Evolutionary conservation across 768 basidiomycete species (phyloP), one percentile per base, ranked within the genome.

Genomic region (Macrolepiota fuliginosa): DNA sequence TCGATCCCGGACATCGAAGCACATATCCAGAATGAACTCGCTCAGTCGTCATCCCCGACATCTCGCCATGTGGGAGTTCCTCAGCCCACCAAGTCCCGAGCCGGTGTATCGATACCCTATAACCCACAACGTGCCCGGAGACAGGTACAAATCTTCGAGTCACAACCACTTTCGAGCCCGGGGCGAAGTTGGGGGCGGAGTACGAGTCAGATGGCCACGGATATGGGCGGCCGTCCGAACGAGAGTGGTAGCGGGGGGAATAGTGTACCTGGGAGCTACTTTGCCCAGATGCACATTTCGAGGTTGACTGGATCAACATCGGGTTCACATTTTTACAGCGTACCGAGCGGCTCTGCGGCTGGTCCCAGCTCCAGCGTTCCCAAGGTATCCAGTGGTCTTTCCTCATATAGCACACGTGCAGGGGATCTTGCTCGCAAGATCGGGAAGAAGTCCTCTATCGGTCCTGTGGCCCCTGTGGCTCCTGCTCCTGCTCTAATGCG

Each of bases 21-120:
- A 4, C 89, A 91, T 68, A 92, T 93, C 58, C 76, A 82, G 64
- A 79, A 79, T 27, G 89, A 92, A 71, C 81, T 92, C 19, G 82
- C 84, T 2, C 74, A 76, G 39, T 90, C 88, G 2, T 87, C 88
- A 5, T 81, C 84, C 17, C 90, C 90, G 19, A 89, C 88, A 9
- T 91, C 90, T 24, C 87, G 89, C 66, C 86, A 90, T 47, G 91
- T 96, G 19, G 90, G 88, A 32, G 85, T 96, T 0, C 93, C 94
- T 7, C 76, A 82, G 29, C 86, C 87, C 15, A 85, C 86, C 56
- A 88, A 82, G 73, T 79, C 78, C 56, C 88, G 83, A 50, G 74
- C 83, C 25, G 84, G 85, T 40, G 83, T 88, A 60, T 79, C 82
- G 35, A 90, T 86, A 66, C 87, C 84, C 49, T 81, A 77, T 52